Conservation (phyloP, 2,329 filamentous ascomycete genomes). For the Calonectria hongkongensis region DNA sequence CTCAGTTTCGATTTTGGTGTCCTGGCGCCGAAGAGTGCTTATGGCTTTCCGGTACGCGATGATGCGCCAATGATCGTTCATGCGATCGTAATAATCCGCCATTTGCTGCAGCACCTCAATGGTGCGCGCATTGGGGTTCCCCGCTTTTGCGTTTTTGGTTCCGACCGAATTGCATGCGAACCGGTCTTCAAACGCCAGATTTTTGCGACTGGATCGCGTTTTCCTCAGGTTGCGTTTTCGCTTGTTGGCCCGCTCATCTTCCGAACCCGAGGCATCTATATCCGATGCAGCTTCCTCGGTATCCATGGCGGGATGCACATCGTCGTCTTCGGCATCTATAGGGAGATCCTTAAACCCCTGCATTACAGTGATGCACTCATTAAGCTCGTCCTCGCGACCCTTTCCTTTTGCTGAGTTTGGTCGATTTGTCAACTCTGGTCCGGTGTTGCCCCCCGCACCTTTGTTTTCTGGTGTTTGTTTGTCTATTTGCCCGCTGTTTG, state of each 20-base stretch:
- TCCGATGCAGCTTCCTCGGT: constrained; percentile 42
- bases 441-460: not conserved
- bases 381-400: constrained; percentile 71
- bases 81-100: constrained; percentile 84
- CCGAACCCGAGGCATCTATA: constrained; percentile 45
- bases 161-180: constrained; percentile 75
- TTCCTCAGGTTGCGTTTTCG: constrained; percentile 46
- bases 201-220: constrained; percentile 54
- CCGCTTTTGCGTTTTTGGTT: constrained; percentile 62
- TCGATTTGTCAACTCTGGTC: not conserved
- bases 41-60: constrained; percentile 87
- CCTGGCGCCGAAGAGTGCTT: constrained; percentile 80
- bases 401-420: constrained; percentile 19
- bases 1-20: constrained; percentile 77
- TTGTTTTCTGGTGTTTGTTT: not conserved
- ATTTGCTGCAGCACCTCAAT: constrained; percentile 87
- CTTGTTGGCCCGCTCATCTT: constrained; percentile 47
- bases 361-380: constrained; percentile 78
- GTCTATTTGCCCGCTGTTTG: not conserved
- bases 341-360: constrained; percentile 76
- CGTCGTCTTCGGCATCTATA: constrained; percentile 70
- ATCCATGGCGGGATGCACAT: constrained; percentile 56
- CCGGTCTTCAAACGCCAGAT: constrained; percentile 64
- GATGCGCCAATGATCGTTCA: constrained; percentile 85
- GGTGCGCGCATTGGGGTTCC: constrained; percentile 84